Conservation (phyloP, 805 yeast genomes). For the Suhomyces sp. region DNA sequence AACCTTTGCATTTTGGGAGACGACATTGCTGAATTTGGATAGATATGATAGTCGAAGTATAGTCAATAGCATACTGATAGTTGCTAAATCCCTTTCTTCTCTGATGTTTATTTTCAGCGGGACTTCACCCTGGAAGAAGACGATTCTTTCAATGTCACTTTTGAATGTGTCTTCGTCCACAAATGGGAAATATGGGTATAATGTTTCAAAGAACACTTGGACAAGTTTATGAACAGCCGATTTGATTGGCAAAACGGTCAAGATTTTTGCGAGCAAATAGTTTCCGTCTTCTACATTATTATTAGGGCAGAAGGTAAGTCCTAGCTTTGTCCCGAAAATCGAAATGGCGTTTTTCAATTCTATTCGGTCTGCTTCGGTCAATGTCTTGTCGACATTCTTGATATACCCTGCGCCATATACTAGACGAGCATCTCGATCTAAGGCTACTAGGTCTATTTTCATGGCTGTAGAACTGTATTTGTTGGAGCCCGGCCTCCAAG, state of each 20-base stretch:
- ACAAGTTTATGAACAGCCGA: conserved; percentile 9
- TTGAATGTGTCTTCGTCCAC: conserved; percentile 23
- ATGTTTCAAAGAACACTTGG: conserved; percentile 17
- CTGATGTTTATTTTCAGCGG: conserved; percentile 4
- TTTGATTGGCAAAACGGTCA: conserved; percentile 10
- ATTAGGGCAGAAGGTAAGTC: neutral
- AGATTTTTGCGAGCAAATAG: conserved; percentile 1
- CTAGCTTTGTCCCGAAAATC: neutral
- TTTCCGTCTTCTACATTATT: neutral
- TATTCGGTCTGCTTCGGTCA: conserved; percentile 4
- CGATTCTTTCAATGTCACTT: neutral
- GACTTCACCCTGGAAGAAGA: conserved; percentile 3
- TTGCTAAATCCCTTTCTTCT: conserved; percentile 11
- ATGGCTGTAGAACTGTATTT: neutral
- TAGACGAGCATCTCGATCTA: neutral
- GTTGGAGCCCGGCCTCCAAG: neutral
- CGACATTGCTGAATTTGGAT: conserved; percentile 13
- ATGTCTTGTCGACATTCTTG: conserved; percentile 7
- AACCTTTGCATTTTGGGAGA: conserved; percentile 8
- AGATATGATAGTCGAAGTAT: conserved; percentile 16
- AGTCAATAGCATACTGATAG: conserved; percentile 13
- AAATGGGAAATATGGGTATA: conserved; percentile 26
- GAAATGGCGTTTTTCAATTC: conserved; percentile 5
- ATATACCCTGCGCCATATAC: neutral
- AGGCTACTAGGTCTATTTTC: neutral